Base-by-base conservation (phyloP, 768 basidiomycete species). In the Mycena amicta region DNA sequence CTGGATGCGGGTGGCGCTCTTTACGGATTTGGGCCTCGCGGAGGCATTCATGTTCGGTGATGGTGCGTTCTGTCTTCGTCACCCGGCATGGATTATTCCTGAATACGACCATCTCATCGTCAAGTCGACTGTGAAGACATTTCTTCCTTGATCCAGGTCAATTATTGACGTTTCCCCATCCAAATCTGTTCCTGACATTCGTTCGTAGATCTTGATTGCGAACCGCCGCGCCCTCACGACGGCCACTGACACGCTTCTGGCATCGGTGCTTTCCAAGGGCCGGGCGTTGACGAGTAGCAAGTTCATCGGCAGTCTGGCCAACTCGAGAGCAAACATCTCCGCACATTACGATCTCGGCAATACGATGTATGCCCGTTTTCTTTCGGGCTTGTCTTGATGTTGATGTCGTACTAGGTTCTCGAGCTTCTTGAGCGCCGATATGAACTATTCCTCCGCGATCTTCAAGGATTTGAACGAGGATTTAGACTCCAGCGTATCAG, bases 291-390 rank as follows among this genome's bases (percentile, higher is more conserved):
- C 61, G 39, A 58, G 54, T 28, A 62, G 71, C 22, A 72, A 75
- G 26, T 77, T 83, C 54, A 72, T 79, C 56, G 80, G 80, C 64
- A 77, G 76, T 20, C 70, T 85, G 37, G 66, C 72, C 22, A 80
- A 80, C 64, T 74, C 78, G 16, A 70, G 76, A n/a, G 72, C 70
- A 20, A 84, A 83, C 67, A 81, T 83, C 60, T 75, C 75, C 37
- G 81, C 82, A 5, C 82, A 83, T 64, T 84, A 84, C 59, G 82
- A 85, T 65, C 75, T 83, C 40, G 78, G 79, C 29, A 83, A 85
- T 65, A 74, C 69, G 18, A 83, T 83, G 81, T 84, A 78, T 61
- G 71, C 63, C 65, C 22, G 8, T 15, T n/a, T 16, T 31, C 13
- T 29, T 47, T 31, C n/a, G 6, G 5, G 16, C 26, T 29, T 16